Conservation (phyloP, 352 stramenopile genomes). For the Globisporangium radiosum region DNA sequence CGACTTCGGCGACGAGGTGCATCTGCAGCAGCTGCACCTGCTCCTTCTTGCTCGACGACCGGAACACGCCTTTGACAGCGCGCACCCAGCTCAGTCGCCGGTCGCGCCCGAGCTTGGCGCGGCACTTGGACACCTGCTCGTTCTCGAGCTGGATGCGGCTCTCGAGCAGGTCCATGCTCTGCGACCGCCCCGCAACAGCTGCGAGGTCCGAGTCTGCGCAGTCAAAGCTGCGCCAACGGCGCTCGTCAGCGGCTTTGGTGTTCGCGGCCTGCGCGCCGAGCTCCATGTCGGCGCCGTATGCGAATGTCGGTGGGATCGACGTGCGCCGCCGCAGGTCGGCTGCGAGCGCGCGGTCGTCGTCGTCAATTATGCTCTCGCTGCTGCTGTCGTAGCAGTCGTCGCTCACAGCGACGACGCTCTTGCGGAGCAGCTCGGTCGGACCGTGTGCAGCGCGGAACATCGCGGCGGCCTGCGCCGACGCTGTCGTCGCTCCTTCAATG, state of each 20-base stretch:
- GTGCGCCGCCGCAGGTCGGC: slow-evolving; percentile 38
- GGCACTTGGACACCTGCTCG: slow-evolving; percentile 31
- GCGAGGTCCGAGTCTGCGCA: slow-evolving; percentile 13
- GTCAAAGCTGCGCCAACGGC: slow-evolving; percentile 63
- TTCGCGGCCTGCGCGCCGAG: slow-evolving; percentile 20
- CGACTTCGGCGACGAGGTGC: slow-evolving; percentile 63
- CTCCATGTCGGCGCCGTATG: slow-evolving; percentile 18
- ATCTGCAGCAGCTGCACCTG: slow-evolving; percentile 60
- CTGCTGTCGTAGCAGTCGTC: background rate
- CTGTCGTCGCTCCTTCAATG: slow-evolving; percentile 13
- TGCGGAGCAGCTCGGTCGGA: slow-evolving; percentile 10
- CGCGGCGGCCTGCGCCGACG: background rate
- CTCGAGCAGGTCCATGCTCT: slow-evolving; percentile 26
- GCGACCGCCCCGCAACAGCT: slow-evolving; percentile 12
- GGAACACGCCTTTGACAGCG: slow-evolving; percentile 35
- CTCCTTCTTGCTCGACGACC: slow-evolving; percentile 35
- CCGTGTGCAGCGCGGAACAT: background rate
- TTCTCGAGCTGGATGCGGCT: slow-evolving; percentile 49
- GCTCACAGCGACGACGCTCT: slow-evolving; percentile 12
- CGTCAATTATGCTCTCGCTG: slow-evolving; percentile 10
- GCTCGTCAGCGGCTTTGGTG: slow-evolving; percentile 27
- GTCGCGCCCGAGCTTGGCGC: slow-evolving; percentile 30
- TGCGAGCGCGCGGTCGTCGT: slow-evolving; percentile 22
- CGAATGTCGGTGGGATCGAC: slow-evolving; percentile 61
- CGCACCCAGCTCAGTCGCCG: slow-evolving; percentile 34